phyloP scores from a whole-genome alignment of 345 rosid genomes.

The rapeseed (Brassica napus) region Da-Ae NC_063434.1:2339501-2340000 shows the following conservation, averaged over 20 bases:
- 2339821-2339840: neutral
- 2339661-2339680: neutral
- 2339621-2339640: neutral
- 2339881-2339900: neutral
- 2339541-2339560: neutral
- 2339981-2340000: neutral
- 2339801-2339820: conserved; percentile 9
- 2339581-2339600: neutral
- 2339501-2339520: neutral
- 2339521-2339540: conserved; percentile 1
- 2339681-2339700: conserved; percentile 2
- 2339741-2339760: conserved; percentile 17
- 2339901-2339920: neutral
- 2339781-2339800: conserved; percentile 37
- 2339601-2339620: neutral
- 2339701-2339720: neutral
- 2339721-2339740: neutral
- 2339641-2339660: neutral
- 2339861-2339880: conserved; percentile 1
- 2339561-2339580: conserved; percentile 25
- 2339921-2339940: neutral
- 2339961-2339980: neutral
- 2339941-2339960: neutral
- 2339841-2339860: conserved; percentile 19
- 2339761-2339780: conserved; percentile 23